A percentile compares a stretch with the other conserved stretches of the same genome.
These are phyloP conservation scores for Rubia peregrina DNA, from an alignment of 305 asterid species.

Conservation along the genomic window DNA sequence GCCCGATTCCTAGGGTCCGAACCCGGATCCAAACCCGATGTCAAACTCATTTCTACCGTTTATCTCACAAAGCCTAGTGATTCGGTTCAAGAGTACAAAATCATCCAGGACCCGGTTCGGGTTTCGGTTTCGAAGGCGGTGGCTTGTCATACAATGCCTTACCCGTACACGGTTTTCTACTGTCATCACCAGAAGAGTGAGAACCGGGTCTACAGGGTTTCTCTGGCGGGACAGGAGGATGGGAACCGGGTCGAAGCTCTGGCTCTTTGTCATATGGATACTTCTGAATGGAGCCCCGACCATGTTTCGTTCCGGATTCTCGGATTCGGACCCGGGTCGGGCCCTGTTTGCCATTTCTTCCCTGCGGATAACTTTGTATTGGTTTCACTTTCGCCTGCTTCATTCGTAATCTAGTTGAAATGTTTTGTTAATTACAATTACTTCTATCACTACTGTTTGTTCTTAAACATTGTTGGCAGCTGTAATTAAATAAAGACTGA, in stretches of 20 bases:
- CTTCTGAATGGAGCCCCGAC: slow-evolving; percentile 55
- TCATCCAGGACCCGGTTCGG: slow-evolving; percentile 30
- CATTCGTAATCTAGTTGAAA: not conserved
- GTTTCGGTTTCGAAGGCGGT: slow-evolving; percentile 36
- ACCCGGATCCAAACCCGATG: slow-evolving; percentile 10
- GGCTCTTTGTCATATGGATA: slow-evolving; percentile 82
- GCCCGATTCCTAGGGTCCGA: slow-evolving; percentile 28
- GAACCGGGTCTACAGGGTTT: slow-evolving; percentile 43
- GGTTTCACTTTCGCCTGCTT: slow-evolving; percentile 26
- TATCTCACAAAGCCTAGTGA: slow-evolving; percentile 25
- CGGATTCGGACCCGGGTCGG: slow-evolving; percentile 48
- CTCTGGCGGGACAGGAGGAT: slow-evolving; percentile 35
- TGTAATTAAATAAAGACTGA: too few relatives aligned
- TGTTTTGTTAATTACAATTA: too few relatives aligned
- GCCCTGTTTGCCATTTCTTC: slow-evolving; percentile 73
- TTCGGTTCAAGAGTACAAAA: slow-evolving; percentile 36
- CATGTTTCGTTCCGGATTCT: slow-evolving; percentile 63
- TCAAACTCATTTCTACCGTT: slow-evolving; percentile 36
- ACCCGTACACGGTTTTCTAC: slow-evolving; percentile 55
- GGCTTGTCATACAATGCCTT: slow-evolving; percentile 74
- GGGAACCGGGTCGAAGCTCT: slow-evolving; percentile 53
- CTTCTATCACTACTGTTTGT: too few relatives aligned
- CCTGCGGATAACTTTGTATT: slow-evolving; percentile 66
- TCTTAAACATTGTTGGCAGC: too few relatives aligned
- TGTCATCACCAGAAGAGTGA: slow-evolving; percentile 55